Evolutionary conservation across 2,329 filamentous ascomycete genomes (phyloP).

Genomic region (Paecilomyces formosus): DNA sequence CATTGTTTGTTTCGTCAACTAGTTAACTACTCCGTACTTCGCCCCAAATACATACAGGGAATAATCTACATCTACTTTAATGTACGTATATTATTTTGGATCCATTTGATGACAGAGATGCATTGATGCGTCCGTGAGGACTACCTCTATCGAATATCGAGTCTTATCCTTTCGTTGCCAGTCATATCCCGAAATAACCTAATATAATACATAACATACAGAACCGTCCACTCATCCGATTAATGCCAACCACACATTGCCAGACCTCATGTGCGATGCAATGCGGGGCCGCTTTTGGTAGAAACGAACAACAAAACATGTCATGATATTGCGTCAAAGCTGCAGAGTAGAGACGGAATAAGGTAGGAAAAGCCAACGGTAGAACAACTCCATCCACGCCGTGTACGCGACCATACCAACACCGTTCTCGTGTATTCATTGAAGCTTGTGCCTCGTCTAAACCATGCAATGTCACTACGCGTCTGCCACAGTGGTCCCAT

Average conservation of each 20-base stretch:
- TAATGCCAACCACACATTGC: not conserved
- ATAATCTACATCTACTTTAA: not conserved
- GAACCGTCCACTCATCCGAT: not conserved
- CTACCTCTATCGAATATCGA: not conserved
- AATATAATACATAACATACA: not conserved
- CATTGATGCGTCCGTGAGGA: not conserved
- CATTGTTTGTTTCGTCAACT: not conserved
- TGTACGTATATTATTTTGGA: not conserved
- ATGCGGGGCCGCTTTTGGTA: not conserved
- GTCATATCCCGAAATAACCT: not conserved
- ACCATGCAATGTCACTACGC: not conserved
- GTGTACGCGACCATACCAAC: not conserved
- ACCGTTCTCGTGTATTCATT: not conserved
- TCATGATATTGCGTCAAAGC: not conserved
- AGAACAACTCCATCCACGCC: not conserved
- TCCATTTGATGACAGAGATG: not conserved
- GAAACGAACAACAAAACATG: not conserved
- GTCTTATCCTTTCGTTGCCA: not conserved
- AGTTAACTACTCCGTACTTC: not conserved
- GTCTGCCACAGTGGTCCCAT: constrained; percentile 7
- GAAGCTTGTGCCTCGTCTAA: not conserved
- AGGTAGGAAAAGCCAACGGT: not conserved
- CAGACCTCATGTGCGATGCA: not conserved
- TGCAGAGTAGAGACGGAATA: not conserved
- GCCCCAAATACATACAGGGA: no score